Evolutionary conservation across 495 filamentous ascomycete genomes (phyloP).

Genomic region (Saxispiralis lemnorum): DNA sequence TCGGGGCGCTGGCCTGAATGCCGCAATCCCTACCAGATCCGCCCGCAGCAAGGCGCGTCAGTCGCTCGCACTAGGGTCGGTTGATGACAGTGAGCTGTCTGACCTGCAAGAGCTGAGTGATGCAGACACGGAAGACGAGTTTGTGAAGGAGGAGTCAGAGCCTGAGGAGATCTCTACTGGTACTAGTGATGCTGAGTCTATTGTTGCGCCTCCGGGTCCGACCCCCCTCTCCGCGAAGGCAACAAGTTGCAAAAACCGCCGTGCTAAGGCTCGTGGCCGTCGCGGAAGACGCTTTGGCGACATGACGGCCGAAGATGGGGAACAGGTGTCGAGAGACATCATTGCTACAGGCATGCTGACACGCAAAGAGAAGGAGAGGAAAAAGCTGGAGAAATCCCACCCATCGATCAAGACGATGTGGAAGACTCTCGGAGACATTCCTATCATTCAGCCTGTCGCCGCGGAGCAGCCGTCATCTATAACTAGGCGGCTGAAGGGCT

Average conservation of each 20-base stretch:
- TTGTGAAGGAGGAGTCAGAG: constrained; percentile 1
- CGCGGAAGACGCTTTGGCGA: constrained; percentile 4
- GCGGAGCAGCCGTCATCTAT: constrained; percentile 66
- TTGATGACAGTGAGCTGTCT: constrained; percentile 11
- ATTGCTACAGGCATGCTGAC: constrained; percentile 19
- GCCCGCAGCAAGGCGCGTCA: constrained; percentile 6
- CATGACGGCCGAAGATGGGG: constrained; percentile 1
- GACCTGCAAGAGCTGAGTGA: constrained; percentile 11
- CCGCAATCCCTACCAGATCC: not conserved
- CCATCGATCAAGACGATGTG: constrained; percentile 70
- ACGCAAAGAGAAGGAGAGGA: constrained; percentile 33
- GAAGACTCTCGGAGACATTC: constrained; percentile 49
- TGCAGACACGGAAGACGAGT: constrained; percentile 11
- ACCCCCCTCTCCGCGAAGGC: not conserved
- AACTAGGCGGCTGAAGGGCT: constrained; percentile 65
- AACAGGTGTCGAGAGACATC: constrained; percentile 1
- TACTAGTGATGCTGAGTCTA: constrained; percentile 13
- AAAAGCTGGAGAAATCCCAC: constrained; percentile 56
- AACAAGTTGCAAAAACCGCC: not conserved
- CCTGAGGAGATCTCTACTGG: constrained; percentile 6
- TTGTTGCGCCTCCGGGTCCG: not conserved
- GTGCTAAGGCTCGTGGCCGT: not conserved
- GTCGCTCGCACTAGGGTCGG: constrained; percentile 1
- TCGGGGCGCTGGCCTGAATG: not conserved
- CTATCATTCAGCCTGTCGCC: constrained; percentile 43